Percentiles rank a stretch among this genome's conserved stretches.
Conservation (phyloP, 208 protist genomes). For the Dictyostelium gargantuum region DNA sequence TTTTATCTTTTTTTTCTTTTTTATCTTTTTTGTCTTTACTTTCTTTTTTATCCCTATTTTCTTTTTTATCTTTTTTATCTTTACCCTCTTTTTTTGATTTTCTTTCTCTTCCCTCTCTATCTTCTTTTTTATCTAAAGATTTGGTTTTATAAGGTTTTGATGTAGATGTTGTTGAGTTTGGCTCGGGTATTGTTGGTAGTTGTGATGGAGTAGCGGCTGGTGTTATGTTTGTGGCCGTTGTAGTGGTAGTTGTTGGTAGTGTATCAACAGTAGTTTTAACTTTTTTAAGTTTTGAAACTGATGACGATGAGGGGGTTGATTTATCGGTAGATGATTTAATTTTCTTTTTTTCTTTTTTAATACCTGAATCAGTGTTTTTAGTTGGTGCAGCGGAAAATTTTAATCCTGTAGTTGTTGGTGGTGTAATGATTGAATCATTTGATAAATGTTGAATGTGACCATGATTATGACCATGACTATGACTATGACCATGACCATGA, state of each 20-base stretch:
- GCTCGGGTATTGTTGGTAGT: not conserved
- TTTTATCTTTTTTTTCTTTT: not conserved
- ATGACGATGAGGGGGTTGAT: not conserved
- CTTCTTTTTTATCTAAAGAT: not conserved
- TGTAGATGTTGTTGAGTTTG: not conserved
- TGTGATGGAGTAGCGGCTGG: not conserved
- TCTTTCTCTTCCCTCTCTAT: not conserved
- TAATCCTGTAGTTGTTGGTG: no score
- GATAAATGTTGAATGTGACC: not conserved
- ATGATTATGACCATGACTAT: no score
- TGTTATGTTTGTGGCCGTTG: not conserved
- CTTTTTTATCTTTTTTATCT: not conserved
- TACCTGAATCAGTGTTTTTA: not conserved
- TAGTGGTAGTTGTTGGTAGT: not conserved
- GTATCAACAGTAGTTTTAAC: no score
- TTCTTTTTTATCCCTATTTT: not conserved
- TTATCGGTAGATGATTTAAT: not conserved
- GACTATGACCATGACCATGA: no score
- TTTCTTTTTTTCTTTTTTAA: not conserved
- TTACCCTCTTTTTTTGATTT: no score
- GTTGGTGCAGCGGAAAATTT: not conserved
- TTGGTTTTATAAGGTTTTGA: not conserved
- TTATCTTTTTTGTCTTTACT: not conserved
- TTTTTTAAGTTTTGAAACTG: no score
- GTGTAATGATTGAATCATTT: not conserved